These are phyloP conservation scores for Naegleria gruberi DNA, from an alignment of 208 protist species.

Conservation along the genomic window DNA sequence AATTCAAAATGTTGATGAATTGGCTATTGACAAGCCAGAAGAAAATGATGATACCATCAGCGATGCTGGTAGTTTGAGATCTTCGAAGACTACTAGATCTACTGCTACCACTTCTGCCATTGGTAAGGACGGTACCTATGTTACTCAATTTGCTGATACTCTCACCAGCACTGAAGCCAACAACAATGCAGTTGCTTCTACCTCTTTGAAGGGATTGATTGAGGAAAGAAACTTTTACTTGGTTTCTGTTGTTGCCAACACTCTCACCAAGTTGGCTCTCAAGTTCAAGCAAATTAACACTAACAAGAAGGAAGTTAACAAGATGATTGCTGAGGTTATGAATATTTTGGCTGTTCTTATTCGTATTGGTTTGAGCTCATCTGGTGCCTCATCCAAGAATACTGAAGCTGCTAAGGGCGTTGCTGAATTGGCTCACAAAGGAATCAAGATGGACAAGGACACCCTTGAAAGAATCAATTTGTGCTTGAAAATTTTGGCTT, in stretches of 20 bases:
- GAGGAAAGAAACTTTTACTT: conserved; percentile 85
- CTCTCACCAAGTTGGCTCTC: conserved; percentile 87
- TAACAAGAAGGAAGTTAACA: conserved; percentile 29
- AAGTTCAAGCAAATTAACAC: conserved; percentile 39
- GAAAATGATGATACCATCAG: background rate
- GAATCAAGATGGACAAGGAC: conserved; percentile 53
- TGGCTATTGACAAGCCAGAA: background rate
- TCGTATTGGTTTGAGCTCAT: conserved; percentile 51
- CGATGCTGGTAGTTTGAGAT: background rate
- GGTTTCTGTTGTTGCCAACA: conserved; percentile 64
- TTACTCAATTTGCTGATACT: background rate
- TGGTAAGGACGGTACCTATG: background rate
- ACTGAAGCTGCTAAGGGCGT: background rate
- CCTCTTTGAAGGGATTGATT: conserved; percentile 35
- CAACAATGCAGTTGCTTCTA: background rate
- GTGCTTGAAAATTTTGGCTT: conserved; percentile 57
- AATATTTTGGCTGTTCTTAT: conserved; percentile 59
- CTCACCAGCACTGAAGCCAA: background rate
- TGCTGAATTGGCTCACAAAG: conserved; percentile 35
- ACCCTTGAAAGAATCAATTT: conserved; percentile 74
- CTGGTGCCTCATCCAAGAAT: background rate
- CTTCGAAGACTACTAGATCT: background rate
- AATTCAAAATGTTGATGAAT: background rate
- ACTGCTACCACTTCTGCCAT: background rate
- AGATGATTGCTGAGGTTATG: conserved; percentile 54